Percentiles rank a stretch among this genome's conserved stretches.
phyloP scores from a whole-genome alignment of 768 basidiomycete genomes.

The Leccinum disarticulatum region DNA sequence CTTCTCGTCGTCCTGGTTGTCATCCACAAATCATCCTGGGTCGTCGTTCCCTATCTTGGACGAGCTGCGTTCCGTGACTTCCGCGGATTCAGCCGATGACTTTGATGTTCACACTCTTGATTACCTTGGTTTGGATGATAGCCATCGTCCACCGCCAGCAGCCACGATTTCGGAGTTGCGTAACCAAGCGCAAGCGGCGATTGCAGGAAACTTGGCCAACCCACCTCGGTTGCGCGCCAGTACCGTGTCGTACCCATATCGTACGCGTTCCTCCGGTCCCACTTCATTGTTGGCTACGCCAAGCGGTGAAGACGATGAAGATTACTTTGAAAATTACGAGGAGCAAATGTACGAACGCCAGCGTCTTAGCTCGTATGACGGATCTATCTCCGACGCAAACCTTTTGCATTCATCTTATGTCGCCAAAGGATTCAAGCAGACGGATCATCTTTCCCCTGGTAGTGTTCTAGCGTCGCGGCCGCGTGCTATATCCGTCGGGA shows the following conservation, averaged over 20 bases:
- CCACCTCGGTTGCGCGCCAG: slow-evolving; percentile 83
- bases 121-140: slow-evolving; percentile 92
- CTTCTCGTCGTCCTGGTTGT: slow-evolving; percentile 89
- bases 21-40: slow-evolving; percentile 54
- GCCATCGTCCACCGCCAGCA: slow-evolving; percentile 68
- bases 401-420: slow-evolving; percentile 61
- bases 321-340: slow-evolving; percentile 67
- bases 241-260: slow-evolving; percentile 93
- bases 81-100: slow-evolving; percentile 79
- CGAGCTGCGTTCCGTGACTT: slow-evolving; percentile 78
- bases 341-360: slow-evolving; percentile 46
- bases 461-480: slow-evolving; percentile 52
- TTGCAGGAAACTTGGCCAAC: slow-evolving; percentile 78
- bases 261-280: slow-evolving; percentile 58
- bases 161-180: slow-evolving; percentile 88
- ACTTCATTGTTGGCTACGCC: slow-evolving; percentile 64
- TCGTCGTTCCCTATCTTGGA: slow-evolving; percentile 68
- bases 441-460: slow-evolving; percentile 61
- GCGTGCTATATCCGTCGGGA: slow-evolving; percentile 87
- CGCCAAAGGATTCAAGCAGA: slow-evolving; percentile 69
- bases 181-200: slow-evolving; percentile 87
- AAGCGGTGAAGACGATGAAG: slow-evolving; percentile 69
- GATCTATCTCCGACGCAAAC: slow-evolving; percentile 47
- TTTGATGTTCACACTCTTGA: slow-evolving; percentile 94
- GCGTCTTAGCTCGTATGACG: slow-evolving; percentile 62